These are phyloP conservation scores for Tephrocybe sp. DNA, from an alignment of 768 basidiomycete genomes.

Conservation along the genomic window DNA sequence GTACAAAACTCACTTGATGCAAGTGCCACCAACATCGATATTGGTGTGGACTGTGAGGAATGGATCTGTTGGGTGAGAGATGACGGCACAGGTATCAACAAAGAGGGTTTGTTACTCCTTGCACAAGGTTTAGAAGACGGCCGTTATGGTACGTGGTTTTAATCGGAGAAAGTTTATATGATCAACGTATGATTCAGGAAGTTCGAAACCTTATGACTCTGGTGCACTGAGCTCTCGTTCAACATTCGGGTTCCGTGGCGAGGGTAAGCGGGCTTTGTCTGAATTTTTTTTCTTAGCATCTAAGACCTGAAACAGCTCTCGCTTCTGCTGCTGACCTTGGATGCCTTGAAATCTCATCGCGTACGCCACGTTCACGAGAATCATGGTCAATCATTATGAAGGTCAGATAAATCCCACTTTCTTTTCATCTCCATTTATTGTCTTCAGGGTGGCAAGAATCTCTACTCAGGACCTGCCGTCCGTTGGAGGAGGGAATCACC, in stretches of 20 bases:
- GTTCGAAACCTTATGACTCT: slow-evolving; percentile 65
- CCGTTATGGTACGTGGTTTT: slow-evolving; percentile 61
- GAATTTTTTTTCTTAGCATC: not conserved
- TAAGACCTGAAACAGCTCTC: slow-evolving; percentile 49
- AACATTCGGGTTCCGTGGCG: slow-evolving; percentile 91
- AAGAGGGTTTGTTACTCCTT: slow-evolving; percentile 53
- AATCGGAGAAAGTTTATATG: not conserved
- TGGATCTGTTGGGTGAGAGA: slow-evolving; percentile 89
- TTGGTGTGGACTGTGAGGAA: slow-evolving; percentile 70
- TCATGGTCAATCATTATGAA: slow-evolving; percentile 80
- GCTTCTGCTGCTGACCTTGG: slow-evolving; percentile 80
- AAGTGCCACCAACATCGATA: slow-evolving; percentile 59
- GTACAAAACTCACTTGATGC: slow-evolving; percentile 92
- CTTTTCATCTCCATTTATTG: not conserved
- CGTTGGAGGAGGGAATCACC: slow-evolving; percentile 70
- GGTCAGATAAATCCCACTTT: slow-evolving; percentile 34
- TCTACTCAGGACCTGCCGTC: slow-evolving; percentile 72
- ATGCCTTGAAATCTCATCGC: slow-evolving; percentile 79
- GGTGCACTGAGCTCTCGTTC: slow-evolving; percentile 47
- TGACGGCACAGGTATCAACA: slow-evolving; percentile 75
- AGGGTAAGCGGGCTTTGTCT: slow-evolving; percentile 55
- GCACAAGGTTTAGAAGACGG: slow-evolving; percentile 48
- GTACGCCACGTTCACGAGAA: slow-evolving; percentile 58
- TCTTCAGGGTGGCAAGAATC: slow-evolving; percentile 54
- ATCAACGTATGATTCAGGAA: slow-evolving; percentile 40